These are phyloP conservation scores for Venturia oleaginea DNA, from an alignment of 2,329 filamentous ascomycete species.

Conservation along the genomic window DNA sequence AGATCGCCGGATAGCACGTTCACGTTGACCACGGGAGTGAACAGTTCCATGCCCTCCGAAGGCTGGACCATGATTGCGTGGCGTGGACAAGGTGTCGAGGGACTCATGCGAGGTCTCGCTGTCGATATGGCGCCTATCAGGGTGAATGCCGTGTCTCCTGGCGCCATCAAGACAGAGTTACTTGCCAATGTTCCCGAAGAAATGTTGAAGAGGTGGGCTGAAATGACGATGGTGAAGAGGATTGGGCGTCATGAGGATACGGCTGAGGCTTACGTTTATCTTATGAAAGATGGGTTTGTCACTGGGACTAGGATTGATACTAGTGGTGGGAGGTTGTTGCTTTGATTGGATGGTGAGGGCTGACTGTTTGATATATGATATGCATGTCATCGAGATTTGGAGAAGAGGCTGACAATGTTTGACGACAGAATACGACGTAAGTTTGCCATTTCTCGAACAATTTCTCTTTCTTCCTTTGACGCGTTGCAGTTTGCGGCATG, in stretches of 20 bases:
- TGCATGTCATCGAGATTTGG: background rate
- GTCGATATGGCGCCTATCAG: constrained; percentile 54
- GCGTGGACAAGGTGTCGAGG: constrained; percentile 43
- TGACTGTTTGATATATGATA: background rate
- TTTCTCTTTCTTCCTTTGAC: background rate
- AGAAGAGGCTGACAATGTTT: background rate
- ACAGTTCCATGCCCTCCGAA: constrained; percentile 41
- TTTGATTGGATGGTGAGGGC: background rate
- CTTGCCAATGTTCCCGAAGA: constrained; percentile 23
- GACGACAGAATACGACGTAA: background rate
- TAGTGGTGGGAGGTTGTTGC: constrained; percentile 8
- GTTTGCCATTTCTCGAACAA: background rate
- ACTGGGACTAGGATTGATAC: constrained; percentile 7
- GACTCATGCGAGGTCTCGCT: constrained; percentile 48
- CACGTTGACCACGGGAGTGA: constrained; percentile 47
- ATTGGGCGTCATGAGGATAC: constrained; percentile 25
- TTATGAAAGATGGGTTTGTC: constrained; percentile 11
- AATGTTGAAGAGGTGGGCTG: constrained; percentile 20
- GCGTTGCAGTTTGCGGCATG: background rate
- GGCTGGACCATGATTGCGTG: constrained; percentile 43
- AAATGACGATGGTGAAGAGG: constrained; percentile 22
- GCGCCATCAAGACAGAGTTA: constrained; percentile 38
- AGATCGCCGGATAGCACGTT: constrained; percentile 38
- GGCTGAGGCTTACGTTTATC: constrained; percentile 16
- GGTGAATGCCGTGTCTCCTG: constrained; percentile 54